Conservation (phyloP, 441 rosid genomes). For the Mallotus japonicus region DNA sequence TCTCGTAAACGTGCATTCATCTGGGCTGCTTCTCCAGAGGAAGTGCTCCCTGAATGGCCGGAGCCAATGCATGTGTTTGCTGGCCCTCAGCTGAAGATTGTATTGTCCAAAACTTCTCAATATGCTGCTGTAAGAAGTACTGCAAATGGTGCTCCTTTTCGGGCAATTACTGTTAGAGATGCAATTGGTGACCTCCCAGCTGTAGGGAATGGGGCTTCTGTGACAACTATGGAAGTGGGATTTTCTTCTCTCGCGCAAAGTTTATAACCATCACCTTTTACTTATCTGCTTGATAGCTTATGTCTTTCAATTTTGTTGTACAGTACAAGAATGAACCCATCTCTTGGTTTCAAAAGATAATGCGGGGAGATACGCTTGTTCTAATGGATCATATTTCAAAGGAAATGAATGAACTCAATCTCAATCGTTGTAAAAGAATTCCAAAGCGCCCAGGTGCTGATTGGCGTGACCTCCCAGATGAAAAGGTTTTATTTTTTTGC, state of each 20-base stretch:
- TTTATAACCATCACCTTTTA: constrained; percentile 61
- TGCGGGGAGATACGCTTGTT: constrained; percentile 43
- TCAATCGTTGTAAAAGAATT: constrained; percentile 58
- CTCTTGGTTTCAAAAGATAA: constrained; percentile 59
- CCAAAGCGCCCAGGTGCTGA: constrained; percentile 82
- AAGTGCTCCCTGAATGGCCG: constrained; percentile 88
- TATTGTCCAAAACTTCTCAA: constrained; percentile 40
- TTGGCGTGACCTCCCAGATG: constrained; percentile 74
- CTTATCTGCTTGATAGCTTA: neutral
- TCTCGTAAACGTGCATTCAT: constrained; percentile 85
- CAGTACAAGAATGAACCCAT: constrained; percentile 59
- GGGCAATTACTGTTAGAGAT: constrained; percentile 85
- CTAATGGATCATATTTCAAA: constrained; percentile 75
- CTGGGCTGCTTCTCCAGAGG: constrained; percentile 95
- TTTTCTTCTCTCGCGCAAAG: constrained; percentile 16
- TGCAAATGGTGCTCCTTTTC: constrained; percentile 73
- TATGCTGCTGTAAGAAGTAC: constrained; percentile 81
- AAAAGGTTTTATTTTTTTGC: constrained; percentile 40
- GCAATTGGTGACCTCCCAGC: constrained; percentile 82
- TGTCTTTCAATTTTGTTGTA: constrained; percentile 11
- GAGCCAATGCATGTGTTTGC: constrained; percentile 94
- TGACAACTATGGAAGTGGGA: constrained; percentile 43
- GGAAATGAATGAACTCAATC: constrained; percentile 73
- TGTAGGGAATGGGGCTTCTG: constrained; percentile 64
- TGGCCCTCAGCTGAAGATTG: constrained; percentile 56